Base-by-base conservation (phyloP, 306 rosid species). In the Mucuna pruriens region DNA sequence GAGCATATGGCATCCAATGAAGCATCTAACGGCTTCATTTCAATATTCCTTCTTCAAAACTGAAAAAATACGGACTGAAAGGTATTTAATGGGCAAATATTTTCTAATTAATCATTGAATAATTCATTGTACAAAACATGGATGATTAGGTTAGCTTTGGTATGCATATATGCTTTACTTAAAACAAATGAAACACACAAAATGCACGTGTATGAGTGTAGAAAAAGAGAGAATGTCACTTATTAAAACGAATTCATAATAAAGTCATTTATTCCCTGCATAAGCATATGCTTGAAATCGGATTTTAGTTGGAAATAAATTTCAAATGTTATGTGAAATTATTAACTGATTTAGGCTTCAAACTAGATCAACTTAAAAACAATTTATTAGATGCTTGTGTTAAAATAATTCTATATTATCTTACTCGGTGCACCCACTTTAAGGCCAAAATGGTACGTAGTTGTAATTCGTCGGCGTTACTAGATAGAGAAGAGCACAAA, bases 1-100 rank as follows among this genome's bases (percentile, higher is more conserved):
- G n/a, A 48, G 52, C 69, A 79, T 84, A 75, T 62, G 42, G 79
- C 79, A 84, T 80, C 87, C 87, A 75, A 80, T 84, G 82, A 67
- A 68, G 74, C 77, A 33, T 36, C 66, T 77, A 34, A 17, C 7
- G 31, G 49, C 65, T 20, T 61, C 22, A 77, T 77, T 38, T 74
- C 62, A 61, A 13, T 48, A 26, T n/a, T 42, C 22, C 39, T 5
- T 70, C 58, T 25, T 60, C 65, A 26, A 45, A 83, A 9, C 39
- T 13, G 20, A 16, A 65, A 71, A 16, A 44, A 36, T 20, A 54
- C 33, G 33, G 7, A 46, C 70, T 31, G 20, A 25, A 64, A 52
- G 64, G 23, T 62, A 38, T 34, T 2, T 38, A 38, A 38, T 61
- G 31, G 15, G 39, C 9, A 67, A 75, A 16, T 68, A 7, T 76